Percentiles rank a stretch among this genome's conserved stretches.
Evolutionary conservation across 2,329 filamentous ascomycete species (phyloP).

Genomic region (Colletotrichum tanaceti): DNA sequence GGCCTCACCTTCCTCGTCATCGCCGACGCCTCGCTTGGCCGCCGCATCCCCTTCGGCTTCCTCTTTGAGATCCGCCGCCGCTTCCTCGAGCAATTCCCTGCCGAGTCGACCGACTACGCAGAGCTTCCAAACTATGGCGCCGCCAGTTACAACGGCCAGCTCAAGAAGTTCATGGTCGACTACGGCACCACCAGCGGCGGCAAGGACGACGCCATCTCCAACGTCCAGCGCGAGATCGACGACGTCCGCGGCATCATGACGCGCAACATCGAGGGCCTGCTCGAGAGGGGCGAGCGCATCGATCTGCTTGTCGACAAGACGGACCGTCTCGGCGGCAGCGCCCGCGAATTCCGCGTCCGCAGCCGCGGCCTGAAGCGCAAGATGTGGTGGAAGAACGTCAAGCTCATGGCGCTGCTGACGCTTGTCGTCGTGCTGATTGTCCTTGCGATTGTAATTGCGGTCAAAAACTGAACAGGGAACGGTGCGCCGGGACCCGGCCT

Average conservation of each 20-base stretch:
- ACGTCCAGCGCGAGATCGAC: conserved; percentile 90
- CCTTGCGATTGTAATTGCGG: conserved; percentile 64
- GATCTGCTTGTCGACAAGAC: conserved; percentile 97
- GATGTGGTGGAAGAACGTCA: conserved; percentile 99
- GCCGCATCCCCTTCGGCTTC: conserved; percentile 92
- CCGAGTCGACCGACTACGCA: conserved; percentile 75
- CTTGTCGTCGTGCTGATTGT: conserved; percentile 74
- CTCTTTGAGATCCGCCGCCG: conserved; percentile 90
- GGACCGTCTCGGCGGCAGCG: conserved; percentile 86
- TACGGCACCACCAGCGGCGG: conserved; percentile 83
- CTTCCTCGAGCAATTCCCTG: conserved; percentile 79
- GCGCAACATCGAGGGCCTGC: conserved; percentile 88
- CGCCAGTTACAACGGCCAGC: conserved; percentile 83
- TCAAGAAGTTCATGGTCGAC: conserved; percentile 83
- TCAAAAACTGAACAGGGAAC: conserved; percentile 55
- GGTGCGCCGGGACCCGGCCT: background rate
- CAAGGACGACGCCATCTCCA: conserved; percentile 83
- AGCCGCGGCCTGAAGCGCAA: conserved; percentile 86
- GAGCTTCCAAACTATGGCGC: conserved; percentile 90
- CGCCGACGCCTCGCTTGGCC: conserved; percentile 81
- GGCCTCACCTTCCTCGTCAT: conserved; percentile 94
- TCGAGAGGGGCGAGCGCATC: conserved; percentile 92
- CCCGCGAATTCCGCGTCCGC: conserved; percentile 88
- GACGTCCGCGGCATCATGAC: conserved; percentile 95
- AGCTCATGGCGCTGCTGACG: conserved; percentile 84